Evolutionary conservation across 371 early-diverging fungal species (phyloP).

Genomic region (Mortierella sp.): DNA sequence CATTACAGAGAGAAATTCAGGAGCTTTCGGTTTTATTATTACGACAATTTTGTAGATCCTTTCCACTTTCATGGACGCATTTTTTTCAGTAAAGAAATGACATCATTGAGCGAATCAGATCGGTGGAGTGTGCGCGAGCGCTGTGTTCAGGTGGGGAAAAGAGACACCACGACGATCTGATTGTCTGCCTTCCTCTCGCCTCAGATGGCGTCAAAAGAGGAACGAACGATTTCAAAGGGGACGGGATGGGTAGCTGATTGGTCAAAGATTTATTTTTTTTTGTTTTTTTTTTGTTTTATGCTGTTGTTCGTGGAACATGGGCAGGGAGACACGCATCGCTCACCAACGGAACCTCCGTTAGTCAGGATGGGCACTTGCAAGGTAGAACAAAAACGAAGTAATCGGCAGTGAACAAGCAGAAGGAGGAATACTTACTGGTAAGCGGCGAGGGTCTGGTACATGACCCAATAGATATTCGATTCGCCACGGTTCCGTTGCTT

Average conservation of each 20-base stretch:
- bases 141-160: too few relatives aligned
- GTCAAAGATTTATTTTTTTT: not conserved
- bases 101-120: not conserved
- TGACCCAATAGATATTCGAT: constrained; percentile 26
- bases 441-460: constrained; percentile 14
- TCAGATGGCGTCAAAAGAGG: not conserved
- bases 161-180: too few relatives aligned
- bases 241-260: not conserved
- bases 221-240: too few relatives aligned
- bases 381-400: not conserved
- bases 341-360: not conserved
- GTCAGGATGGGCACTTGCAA: not conserved
- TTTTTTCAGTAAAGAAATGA: not conserved
- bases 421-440: constrained; percentile 4
- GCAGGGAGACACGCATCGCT: not conserved
- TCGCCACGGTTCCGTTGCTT: constrained; percentile 8
- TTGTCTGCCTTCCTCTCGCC: not conserved
- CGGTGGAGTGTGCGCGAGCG: not conserved
- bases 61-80: not conserved
- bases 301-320: not conserved
- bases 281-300: not conserved
- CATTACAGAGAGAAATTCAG: not conserved
- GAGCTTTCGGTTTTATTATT: not conserved
- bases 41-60: not conserved
- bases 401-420: too few relatives aligned